A percentile compares a stretch with the other conserved stretches of the same genome.
Conservation (phyloP, 2,329 filamentous ascomycete species). For the Fusarium kyushuense region DNA sequence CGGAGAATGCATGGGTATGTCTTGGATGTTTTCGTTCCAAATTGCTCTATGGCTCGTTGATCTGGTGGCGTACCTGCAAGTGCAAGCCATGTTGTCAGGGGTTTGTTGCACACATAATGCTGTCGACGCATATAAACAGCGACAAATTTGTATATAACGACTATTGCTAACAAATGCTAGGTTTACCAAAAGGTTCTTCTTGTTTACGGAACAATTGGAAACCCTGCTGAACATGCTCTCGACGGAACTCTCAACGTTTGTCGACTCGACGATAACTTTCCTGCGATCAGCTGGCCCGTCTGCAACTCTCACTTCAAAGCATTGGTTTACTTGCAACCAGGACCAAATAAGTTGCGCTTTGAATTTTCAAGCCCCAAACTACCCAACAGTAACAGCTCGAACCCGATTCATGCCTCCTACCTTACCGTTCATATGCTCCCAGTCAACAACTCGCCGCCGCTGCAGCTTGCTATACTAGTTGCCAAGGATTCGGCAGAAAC, state of each 20-base stretch:
- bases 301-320: slow-evolving; percentile 92
- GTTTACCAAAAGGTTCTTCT: slow-evolving; percentile 92
- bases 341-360: slow-evolving; percentile 87
- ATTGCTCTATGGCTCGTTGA: slow-evolving; percentile 22
- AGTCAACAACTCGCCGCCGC: slow-evolving; percentile 79
- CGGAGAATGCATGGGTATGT: slow-evolving; percentile 87
- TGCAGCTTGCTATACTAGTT: slow-evolving; percentile 89
- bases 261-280: slow-evolving; percentile 87
- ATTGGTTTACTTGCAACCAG: slow-evolving; percentile 88
- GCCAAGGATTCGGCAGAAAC: slow-evolving; percentile 89
- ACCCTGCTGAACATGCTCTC: slow-evolving; percentile 73
- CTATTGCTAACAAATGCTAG: slow-evolving; percentile 59
- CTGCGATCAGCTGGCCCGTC: slow-evolving; percentile 87
- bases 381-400: slow-evolving; percentile 73
- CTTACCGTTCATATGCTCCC: slow-evolving; percentile 89
- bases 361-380: slow-evolving; percentile 90
- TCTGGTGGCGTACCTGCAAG: slow-evolving; percentile 17
- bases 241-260: slow-evolving; percentile 85
- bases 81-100: slow-evolving; percentile 32
- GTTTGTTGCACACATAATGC: slow-evolving; percentile 17
- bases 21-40: slow-evolving; percentile 33
- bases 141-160: slow-evolving; percentile 12
- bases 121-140: slow-evolving; percentile 16
- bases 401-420: slow-evolving; percentile 81
- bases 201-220: slow-evolving; percentile 83